Conservation (phyloP, 495 filamentous ascomycete genomes). For the Evernia prunastri region DNA sequence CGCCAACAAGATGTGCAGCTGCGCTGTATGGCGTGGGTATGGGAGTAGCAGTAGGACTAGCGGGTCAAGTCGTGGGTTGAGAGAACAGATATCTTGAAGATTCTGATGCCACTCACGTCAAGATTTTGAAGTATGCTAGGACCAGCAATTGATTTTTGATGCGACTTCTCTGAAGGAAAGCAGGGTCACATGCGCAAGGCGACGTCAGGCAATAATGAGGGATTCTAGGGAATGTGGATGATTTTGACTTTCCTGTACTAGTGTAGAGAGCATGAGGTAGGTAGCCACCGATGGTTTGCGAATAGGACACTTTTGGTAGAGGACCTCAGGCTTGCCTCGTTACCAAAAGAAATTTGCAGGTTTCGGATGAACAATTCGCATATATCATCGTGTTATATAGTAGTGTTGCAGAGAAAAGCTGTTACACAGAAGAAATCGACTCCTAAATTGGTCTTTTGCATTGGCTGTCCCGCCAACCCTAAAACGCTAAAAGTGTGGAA, state of each 20-base stretch:
- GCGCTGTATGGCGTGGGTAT: conserved; percentile 40
- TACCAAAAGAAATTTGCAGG: background rate
- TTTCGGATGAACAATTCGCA: too few relatives aligned
- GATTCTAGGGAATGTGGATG: background rate
- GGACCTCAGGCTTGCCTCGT: background rate
- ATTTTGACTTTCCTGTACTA: background rate
- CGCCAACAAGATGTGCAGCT: conserved; percentile 36
- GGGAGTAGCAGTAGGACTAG: conserved; percentile 37
- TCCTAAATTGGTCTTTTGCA: background rate
- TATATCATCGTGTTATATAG: too few relatives aligned
- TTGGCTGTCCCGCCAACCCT: conserved; percentile 5
- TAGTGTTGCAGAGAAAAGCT: too few relatives aligned
- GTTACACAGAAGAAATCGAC: too few relatives aligned
- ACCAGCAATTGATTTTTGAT: background rate
- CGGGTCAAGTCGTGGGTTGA: conserved; percentile 20
- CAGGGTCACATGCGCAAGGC: background rate
- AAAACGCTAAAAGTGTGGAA: background rate
- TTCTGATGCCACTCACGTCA: background rate
- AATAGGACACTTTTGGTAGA: background rate
- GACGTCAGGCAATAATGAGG: background rate
- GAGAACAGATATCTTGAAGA: background rate
- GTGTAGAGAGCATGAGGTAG: background rate
- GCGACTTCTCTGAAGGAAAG: background rate
- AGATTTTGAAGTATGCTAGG: background rate
- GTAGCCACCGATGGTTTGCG: background rate